phyloP scores from a whole-genome alignment of 2,329 filamentous ascomycete genomes.

The Berkeleyomyces basicola region DNA sequence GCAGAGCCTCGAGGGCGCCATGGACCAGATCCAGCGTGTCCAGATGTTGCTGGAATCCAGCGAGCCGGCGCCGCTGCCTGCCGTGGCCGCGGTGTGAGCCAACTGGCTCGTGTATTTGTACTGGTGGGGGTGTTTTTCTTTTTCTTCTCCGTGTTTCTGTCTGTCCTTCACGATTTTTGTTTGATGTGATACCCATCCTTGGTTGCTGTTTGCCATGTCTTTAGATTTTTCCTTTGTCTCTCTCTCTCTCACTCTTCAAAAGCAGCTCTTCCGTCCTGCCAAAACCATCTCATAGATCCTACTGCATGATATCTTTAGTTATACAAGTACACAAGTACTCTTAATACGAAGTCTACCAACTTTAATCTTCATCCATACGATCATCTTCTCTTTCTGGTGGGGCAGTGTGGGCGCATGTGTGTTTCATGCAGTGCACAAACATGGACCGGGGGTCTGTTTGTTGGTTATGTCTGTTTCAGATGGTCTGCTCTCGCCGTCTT shows the following conservation, averaged over 20 bases:
- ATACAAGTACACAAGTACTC: too few species aligned
- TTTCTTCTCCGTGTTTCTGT: background rate
- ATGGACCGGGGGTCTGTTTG: too few species aligned
- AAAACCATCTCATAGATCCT: too few species aligned
- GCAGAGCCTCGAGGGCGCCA: slow-evolving; percentile 53
- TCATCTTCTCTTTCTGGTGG: too few species aligned
- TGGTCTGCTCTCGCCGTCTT: background rate
- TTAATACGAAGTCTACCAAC: too few species aligned
- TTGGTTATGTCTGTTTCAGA: background rate
- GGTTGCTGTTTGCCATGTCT: background rate
- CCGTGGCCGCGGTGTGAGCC: slow-evolving; percentile 13
- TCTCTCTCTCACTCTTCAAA: background rate
- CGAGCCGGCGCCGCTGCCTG: slow-evolving; percentile 1
- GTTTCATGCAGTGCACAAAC: too few species aligned
- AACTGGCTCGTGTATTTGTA: background rate
- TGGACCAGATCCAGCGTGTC: slow-evolving; percentile 55
- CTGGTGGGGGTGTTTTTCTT: background rate
- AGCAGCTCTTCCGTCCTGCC: background rate
- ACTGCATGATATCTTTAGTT: too few species aligned
- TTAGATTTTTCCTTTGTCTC: slow-evolving; percentile 4
- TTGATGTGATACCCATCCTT: slow-evolving; percentile 1
- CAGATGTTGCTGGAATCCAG: slow-evolving; percentile 38
- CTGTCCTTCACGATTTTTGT: background rate
- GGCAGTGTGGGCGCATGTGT: too few species aligned
- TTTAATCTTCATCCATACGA: too few species aligned